Evolutionary conservation across 2,329 filamentous ascomycete species (phyloP).

Genomic region (Xylaria sp.): DNA sequence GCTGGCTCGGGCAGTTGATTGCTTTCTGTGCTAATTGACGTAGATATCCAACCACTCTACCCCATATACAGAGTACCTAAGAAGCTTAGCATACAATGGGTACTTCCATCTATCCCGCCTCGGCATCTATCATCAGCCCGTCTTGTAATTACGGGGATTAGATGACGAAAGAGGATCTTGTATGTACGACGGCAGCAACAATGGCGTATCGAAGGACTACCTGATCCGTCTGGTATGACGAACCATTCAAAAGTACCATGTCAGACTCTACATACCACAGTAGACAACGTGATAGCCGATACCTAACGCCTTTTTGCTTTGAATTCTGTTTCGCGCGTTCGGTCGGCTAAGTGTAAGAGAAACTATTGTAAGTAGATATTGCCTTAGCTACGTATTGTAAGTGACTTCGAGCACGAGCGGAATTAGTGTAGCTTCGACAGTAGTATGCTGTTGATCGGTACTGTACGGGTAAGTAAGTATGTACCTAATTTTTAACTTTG

Average conservation of each 20-base stretch:
- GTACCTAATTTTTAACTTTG: constrained; percentile 1
- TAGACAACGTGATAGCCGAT: too few species aligned
- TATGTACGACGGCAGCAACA: neutral
- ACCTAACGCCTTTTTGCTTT: too few species aligned
- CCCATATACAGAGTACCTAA: neutral
- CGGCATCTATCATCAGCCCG: constrained; percentile 6
- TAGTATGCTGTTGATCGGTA: neutral
- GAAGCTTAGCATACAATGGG: neutral
- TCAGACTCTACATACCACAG: too few species aligned
- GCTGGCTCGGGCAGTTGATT: neutral
- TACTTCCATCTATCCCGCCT: neutral
- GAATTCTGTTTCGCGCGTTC: too few species aligned
- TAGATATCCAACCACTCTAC: neutral
- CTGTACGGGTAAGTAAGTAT: neutral
- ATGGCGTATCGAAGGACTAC: neutral
- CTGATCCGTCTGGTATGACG: neutral
- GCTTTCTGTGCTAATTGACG: constrained; percentile 8
- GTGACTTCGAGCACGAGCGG: neutral
- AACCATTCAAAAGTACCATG: too few species aligned
- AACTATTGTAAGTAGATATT: neutral
- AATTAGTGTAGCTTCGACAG: neutral
- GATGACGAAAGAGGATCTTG: neutral
- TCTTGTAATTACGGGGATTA: constrained; percentile 10
- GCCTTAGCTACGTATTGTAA: neutral
- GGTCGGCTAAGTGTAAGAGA: too few species aligned